phyloP scores from a whole-genome alignment of 305 asterid genomes.

The Solanum chacoense region DNA sequence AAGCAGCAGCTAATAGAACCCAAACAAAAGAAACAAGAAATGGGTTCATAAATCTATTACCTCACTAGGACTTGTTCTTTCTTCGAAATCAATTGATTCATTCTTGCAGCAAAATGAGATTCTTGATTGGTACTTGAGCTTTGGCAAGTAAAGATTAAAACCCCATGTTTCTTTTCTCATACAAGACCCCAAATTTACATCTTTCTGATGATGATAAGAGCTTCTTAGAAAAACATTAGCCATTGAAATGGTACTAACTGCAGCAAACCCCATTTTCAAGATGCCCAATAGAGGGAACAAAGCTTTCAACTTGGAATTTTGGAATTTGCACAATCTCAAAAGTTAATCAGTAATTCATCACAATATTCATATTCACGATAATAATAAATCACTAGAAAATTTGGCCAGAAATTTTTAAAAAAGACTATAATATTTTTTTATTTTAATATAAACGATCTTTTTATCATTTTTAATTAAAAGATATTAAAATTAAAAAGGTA shows the following conservation, averaged over 20 bases:
- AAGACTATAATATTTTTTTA: no score
- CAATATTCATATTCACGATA: no score
- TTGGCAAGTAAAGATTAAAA: constrained; percentile 17
- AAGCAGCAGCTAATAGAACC: neutral
- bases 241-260: constrained; percentile 21
- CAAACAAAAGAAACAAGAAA: neutral
- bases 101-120: constrained; percentile 29
- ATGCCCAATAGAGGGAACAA: neutral
- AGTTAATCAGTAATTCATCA: neutral
- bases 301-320: neutral
- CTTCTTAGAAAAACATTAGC: neutral
- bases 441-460: no score
- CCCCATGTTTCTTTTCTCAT: constrained; percentile 6
- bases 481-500: no score
- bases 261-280: constrained; percentile 28
- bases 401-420: no score
- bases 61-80: constrained; percentile 72
- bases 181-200: neutral
- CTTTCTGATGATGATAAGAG: constrained; percentile 2
- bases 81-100: constrained; percentile 40
- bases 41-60: constrained; percentile 5
- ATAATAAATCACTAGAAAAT: no score
- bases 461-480: no score
- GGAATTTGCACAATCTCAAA: neutral
- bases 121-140: constrained; percentile 16